Evolutionary conservation across 1,139 yeast genomes (phyloP).

Genomic region (Yamadazyma diddensiae): DNA sequence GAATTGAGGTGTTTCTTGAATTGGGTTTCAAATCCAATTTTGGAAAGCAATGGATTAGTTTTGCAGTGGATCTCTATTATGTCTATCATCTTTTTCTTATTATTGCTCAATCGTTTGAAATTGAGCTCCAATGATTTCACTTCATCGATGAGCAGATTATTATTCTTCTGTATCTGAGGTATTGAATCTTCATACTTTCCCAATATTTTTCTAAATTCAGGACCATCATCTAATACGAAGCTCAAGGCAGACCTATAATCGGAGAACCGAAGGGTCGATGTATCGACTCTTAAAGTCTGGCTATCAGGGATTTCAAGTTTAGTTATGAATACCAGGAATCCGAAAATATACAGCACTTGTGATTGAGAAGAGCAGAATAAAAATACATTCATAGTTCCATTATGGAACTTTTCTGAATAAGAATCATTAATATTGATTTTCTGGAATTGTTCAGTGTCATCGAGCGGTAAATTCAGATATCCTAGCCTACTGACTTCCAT

Average conservation of each 20-base stretch:
- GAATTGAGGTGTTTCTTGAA: slow-evolving; percentile 18
- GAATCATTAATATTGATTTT: slow-evolving; percentile 31
- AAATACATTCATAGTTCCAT: slow-evolving; percentile 24
- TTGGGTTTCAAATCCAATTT: slow-evolving; percentile 22
- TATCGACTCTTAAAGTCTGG: neutral
- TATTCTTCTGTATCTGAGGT: slow-evolving; percentile 43
- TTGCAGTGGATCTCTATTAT: slow-evolving; percentile 20
- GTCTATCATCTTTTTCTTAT: slow-evolving; percentile 25
- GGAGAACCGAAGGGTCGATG: slow-evolving; percentile 9
- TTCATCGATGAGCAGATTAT: slow-evolving; percentile 34
- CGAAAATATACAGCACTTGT: slow-evolving; percentile 22
- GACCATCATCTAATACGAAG: slow-evolving; percentile 64
- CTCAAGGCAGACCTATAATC: slow-evolving; percentile 30
- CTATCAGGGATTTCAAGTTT: slow-evolving; percentile 2
- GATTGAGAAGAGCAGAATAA: slow-evolving; percentile 27
- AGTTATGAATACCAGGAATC: slow-evolving; percentile 32
- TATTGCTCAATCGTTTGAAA: slow-evolving; percentile 18
- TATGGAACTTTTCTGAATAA: slow-evolving; percentile 19
- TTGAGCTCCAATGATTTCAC: slow-evolving; percentile 27
- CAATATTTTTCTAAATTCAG: slow-evolving; percentile 62
- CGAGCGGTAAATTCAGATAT: slow-evolving; percentile 26
- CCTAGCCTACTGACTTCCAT: slow-evolving; percentile 29
- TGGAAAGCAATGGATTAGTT: slow-evolving; percentile 22
- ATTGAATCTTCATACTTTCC: slow-evolving; percentile 53
- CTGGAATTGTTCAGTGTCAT: slow-evolving; percentile 20